Base-by-base conservation (phyloP, 371 early-diverging fungal genomes). In the Mucor saturninus region DNA sequence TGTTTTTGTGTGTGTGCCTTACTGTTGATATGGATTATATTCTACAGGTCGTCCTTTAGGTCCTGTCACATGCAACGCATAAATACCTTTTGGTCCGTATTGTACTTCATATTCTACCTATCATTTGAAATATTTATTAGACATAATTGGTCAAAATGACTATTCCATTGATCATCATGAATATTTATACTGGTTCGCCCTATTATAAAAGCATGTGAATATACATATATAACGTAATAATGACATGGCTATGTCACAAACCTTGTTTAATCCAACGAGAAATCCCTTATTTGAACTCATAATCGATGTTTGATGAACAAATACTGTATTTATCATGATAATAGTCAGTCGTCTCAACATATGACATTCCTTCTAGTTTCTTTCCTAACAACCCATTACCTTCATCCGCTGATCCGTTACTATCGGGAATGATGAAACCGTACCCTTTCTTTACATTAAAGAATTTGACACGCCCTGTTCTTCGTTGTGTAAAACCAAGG, bases 241-340 rank as follows among this genome's bases (percentile, higher is more conserved):
- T n/a, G 42, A 30, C 28, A 15, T 31, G 26, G 10, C 21, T 14
- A 43, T 9, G 13, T 8, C 28, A 58, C 48, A 37, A 58, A 58
- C 58, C 58, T 58, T 58, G 35, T 48, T 48, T 48, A 58, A 31
- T 13, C 21, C 32, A 6, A 37, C 58, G n/a, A 46, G 9, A 30
- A 21, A 58, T 37, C 15, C 15, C 5, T 48, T 58, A 35, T 37
- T 48, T 10, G 46, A 21, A 37, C 48, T 58, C 13, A 58, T 26
- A 35, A 58, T 58, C 4, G 58, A 58, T 26, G 58, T 48, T 11
- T 45, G 48, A 58, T 58, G 58, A 58, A 58, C 58, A 38, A 58
- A 58, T 15, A 58, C 58, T 58, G 35, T 15, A 9, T 7, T 30
- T 50, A 13, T 10, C 50, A 15, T 21, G 21, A 21, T 21, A 21